These are phyloP conservation scores for Claviceps humidiphila DNA, from an alignment of 2,329 filamentous ascomycete species.

Conservation along the genomic window DNA sequence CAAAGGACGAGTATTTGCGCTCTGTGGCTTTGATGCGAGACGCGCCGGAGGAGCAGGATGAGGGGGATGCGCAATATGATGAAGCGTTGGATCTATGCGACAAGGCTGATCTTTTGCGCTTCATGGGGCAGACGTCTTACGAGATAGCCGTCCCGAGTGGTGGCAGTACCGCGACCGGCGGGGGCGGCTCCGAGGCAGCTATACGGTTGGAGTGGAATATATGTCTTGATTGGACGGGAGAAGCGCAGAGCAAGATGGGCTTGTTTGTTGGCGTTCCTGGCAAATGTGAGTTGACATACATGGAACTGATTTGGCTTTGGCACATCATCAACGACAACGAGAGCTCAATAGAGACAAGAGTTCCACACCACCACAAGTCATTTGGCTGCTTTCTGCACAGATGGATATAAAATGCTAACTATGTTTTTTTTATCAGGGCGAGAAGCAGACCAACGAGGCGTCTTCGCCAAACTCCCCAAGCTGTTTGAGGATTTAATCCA, in stretches of 20 bases:
- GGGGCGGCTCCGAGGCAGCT: conserved; percentile 23
- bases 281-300: conserved; percentile 41
- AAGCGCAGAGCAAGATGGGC: conserved; percentile 46
- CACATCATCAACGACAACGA: too few relatives aligned
- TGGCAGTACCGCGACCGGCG: conserved; percentile 10
- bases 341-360: too few relatives aligned
- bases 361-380: too few relatives aligned
- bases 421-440: conserved; percentile 29
- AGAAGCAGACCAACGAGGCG: conserved; percentile 40
- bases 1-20: conserved; percentile 16
- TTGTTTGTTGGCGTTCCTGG: conserved; percentile 43
- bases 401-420: not conserved
- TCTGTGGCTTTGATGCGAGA: conserved; percentile 13
- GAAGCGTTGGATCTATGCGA: conserved; percentile 6
- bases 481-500: conserved; percentile 48
- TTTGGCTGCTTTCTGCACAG: too few relatives aligned
- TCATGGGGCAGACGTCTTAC: conserved; percentile 38
- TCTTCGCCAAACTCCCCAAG: conserved; percentile 42
- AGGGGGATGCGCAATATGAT: conserved; percentile 10
- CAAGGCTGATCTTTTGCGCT: conserved; percentile 34
- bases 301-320: too few relatives aligned
- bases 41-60: conserved; percentile 12
- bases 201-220: conserved; percentile 50
- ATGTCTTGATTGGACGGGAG: conserved; percentile 59
- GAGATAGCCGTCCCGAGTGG: conserved; percentile 27